These are phyloP conservation scores for Spathaspora passalidarum DNA, from an alignment of 805 yeast genomes.

Conservation along the genomic window DNA sequence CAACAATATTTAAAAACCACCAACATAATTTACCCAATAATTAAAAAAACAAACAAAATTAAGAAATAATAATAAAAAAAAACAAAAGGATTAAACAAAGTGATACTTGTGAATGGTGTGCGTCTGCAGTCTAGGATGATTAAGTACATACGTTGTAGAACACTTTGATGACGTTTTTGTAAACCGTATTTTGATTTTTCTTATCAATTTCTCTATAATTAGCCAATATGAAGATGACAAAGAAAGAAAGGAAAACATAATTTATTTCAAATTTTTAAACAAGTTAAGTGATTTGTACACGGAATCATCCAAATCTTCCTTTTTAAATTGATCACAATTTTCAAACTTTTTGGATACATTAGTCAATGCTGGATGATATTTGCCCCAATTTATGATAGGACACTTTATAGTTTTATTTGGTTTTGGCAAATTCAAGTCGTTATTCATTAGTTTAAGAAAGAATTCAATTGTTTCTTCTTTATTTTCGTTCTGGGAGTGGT, in stretches of 20 bases:
- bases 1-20: slow-evolving; percentile 1
- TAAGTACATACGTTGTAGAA: neutral
- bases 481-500: slow-evolving; percentile 11
- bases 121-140: neutral
- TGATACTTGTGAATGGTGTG: neutral
- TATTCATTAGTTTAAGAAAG: slow-evolving; percentile 30
- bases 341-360: slow-evolving; percentile 19
- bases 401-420: slow-evolving; percentile 30
- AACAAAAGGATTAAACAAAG: neutral
- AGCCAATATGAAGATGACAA: slow-evolving; percentile 1
- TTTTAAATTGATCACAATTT: slow-evolving; percentile 1
- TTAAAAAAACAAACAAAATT: neutral
- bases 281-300: slow-evolving; percentile 23
- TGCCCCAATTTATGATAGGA: slow-evolving; percentile 37
- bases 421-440: slow-evolving; percentile 31
- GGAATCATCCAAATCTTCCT: slow-evolving; percentile 12
- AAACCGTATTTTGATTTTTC: neutral
- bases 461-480: slow-evolving; percentile 28
- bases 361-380: slow-evolving; percentile 29
- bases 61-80: neutral
- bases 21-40: neutral
- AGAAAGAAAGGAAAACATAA: neutral
- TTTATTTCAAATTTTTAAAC: slow-evolving; percentile 13
- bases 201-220: slow-evolving; percentile 1
- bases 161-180: neutral